These are phyloP conservation scores for Tarenaya hassleriana DNA, from an alignment of 345 rosid genomes.

Conservation along the genomic window DNA sequence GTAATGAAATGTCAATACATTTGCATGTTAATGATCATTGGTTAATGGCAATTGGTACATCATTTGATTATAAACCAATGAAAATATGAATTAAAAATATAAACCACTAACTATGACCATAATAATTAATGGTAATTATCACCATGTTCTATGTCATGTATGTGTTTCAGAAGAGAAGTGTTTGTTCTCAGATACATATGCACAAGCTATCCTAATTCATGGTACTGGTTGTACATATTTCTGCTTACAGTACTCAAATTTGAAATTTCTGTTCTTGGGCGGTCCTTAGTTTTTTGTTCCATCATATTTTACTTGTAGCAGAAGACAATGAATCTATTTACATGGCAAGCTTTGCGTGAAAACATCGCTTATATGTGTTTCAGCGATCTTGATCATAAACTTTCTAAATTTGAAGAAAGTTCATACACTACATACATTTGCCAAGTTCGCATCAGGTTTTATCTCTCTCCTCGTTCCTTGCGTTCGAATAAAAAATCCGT, in stretches of 20 bases:
- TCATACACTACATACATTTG: slow-evolving; percentile 84
- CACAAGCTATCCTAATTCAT: slow-evolving; percentile 73
- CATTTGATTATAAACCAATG: no score
- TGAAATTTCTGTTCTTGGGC: not conserved
- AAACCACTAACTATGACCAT: no score
- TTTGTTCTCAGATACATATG: slow-evolving; percentile 59
- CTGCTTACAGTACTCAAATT: slow-evolving; percentile 3
- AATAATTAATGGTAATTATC: no score
- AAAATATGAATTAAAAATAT: no score
- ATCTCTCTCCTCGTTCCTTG: slow-evolving; percentile 42
- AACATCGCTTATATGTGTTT: slow-evolving; percentile 21
- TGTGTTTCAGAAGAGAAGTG: no score
- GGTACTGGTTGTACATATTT: slow-evolving; percentile 37
- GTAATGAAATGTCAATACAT: no score
- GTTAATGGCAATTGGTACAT: no score
- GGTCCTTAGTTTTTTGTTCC: not conserved
- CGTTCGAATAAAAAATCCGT: no score
- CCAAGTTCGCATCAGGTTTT: slow-evolving; percentile 98
- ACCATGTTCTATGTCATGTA: no score
- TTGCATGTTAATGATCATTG: no score
- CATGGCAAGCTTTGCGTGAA: slow-evolving; percentile 70
- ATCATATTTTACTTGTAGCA: no score
- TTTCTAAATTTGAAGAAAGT: slow-evolving; percentile 68
- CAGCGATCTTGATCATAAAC: slow-evolving; percentile 8
- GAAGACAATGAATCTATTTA: not conserved